Conservation (phyloP, 768 basidiomycete genomes). For the Kwoniella europaea region DNA sequence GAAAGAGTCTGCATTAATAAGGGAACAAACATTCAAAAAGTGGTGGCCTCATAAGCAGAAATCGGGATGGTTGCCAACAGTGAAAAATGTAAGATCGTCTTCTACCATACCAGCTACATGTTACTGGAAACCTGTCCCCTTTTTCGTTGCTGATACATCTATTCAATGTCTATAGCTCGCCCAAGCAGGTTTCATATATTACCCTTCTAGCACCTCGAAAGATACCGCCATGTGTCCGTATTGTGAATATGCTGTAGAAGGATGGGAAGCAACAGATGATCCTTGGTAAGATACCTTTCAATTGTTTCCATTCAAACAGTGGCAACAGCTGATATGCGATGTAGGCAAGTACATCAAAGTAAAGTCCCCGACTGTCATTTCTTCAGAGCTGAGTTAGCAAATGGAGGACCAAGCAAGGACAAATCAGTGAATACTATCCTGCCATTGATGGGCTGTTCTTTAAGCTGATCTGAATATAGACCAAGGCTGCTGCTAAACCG, state of each 20-base stretch:
- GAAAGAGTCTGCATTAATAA: conserved; percentile 26
- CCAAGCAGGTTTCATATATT: conserved; percentile 82
- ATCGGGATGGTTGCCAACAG: conserved; percentile 51
- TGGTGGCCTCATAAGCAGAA: conserved; percentile 57
- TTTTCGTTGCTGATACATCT: neutral
- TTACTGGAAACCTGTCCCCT: neutral
- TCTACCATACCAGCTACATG: conserved; percentile 10
- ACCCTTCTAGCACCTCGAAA: conserved; percentile 69
- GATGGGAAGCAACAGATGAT: conserved; percentile 86
- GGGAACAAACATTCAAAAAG: conserved; percentile 47
- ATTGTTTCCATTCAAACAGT: too few relatives aligned
- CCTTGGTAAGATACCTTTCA: conserved; percentile 68
- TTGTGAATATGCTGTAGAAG: conserved; percentile 76
- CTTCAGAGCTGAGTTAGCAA: conserved; percentile 49
- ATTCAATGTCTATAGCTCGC: conserved; percentile 69
- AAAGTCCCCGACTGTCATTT: conserved; percentile 68
- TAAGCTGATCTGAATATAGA: neutral
- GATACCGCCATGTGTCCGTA: conserved; percentile 86
- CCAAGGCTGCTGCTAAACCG: conserved; percentile 5
- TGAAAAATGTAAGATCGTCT: conserved; percentile 44
- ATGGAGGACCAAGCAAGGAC: neutral
- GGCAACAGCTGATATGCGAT: conserved; percentile 3
- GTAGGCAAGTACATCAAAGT: conserved; percentile 70
- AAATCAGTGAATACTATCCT: neutral
- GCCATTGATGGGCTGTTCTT: neutral